Percentiles rank a stretch among this genome's conserved stretches.
phyloP scores from a whole-genome alignment of 2,329 filamentous ascomycete species.

The Lasiodiplodia citricola region DNA sequence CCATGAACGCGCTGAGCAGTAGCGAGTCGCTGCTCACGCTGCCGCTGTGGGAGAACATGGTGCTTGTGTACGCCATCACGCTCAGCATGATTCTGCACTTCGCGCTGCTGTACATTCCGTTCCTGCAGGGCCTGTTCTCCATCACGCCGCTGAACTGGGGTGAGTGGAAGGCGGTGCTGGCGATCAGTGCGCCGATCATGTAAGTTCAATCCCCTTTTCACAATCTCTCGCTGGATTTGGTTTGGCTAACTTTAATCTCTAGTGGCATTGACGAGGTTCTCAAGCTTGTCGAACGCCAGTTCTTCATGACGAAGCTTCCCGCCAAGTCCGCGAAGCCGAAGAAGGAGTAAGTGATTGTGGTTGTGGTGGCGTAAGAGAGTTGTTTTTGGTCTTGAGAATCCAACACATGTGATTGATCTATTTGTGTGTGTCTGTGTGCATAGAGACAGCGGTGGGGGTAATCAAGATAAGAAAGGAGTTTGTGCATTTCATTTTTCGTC shows the following conservation, averaged over 20 bases:
- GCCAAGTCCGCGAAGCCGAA: slow-evolving; percentile 1
- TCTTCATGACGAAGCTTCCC: slow-evolving; percentile 34
- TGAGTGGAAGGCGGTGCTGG: slow-evolving; percentile 91
- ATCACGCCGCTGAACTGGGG: slow-evolving; percentile 83
- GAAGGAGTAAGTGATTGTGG: slow-evolving; percentile 11
- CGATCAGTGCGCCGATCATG: slow-evolving; percentile 91
- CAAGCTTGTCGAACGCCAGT: slow-evolving; percentile 71
- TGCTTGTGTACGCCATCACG: slow-evolving; percentile 91
- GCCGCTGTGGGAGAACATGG: slow-evolving; percentile 98
- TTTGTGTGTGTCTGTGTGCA: neutral
- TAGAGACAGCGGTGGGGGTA: neutral
- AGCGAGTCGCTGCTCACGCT: slow-evolving; percentile 93
- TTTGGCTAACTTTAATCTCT: slow-evolving; percentile 31
- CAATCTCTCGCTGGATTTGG: neutral
- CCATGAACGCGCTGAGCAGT: slow-evolving; percentile 95
- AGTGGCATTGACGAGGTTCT: slow-evolving; percentile 83
- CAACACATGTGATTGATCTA: neutral
- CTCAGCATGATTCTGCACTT: slow-evolving; percentile 96
- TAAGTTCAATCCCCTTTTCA: slow-evolving; percentile 59
- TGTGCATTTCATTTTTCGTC: neutral
- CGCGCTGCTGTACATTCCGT: slow-evolving; percentile 86
- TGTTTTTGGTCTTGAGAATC: neutral
- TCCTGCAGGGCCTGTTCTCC: slow-evolving; percentile 86
- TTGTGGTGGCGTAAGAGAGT: neutral
- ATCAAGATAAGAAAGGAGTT: neutral